Conservation (phyloP, 768 basidiomycete species). For the Kwoniella botswanensis region DNA sequence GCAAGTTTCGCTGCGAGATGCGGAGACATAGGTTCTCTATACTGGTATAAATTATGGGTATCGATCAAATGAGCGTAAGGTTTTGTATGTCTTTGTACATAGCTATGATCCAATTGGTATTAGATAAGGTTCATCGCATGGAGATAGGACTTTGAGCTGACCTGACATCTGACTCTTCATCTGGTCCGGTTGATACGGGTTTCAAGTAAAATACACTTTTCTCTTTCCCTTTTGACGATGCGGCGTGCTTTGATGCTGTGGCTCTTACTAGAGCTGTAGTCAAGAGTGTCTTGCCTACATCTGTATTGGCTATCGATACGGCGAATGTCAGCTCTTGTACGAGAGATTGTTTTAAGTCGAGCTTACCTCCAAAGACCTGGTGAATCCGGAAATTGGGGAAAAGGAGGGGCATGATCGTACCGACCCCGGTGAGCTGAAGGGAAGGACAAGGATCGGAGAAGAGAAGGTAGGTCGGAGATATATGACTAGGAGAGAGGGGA, state of each 20-base stretch:
- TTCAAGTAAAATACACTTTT: slow-evolving; percentile 64
- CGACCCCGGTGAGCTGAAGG: neutral
- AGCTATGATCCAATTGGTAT: slow-evolving; percentile 62
- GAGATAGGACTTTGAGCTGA: slow-evolving; percentile 55
- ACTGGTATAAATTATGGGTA: slow-evolving; percentile 78
- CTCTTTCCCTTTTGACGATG: slow-evolving; percentile 32
- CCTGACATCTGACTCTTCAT: slow-evolving; percentile 82
- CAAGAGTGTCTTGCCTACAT: slow-evolving; percentile 92
- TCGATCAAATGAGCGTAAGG: slow-evolving; percentile 58
- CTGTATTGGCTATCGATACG: slow-evolving; percentile 72
- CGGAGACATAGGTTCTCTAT: slow-evolving; percentile 88
- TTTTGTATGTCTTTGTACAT: slow-evolving; percentile 64
- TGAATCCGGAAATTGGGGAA: slow-evolving; percentile 84
- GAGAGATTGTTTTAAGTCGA: neutral
- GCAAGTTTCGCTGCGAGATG: slow-evolving; percentile 74
- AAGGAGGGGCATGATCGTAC: slow-evolving; percentile 71
- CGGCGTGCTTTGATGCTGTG: slow-evolving; percentile 63
- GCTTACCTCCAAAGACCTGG: slow-evolving; percentile 76
- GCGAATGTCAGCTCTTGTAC: slow-evolving; percentile 5
- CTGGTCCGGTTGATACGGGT: slow-evolving; percentile 86
- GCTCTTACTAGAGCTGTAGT: slow-evolving; percentile 82
- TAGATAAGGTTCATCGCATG: neutral
- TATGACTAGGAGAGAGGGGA: neutral
- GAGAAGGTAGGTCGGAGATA: neutral
- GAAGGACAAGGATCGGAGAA: neutral